Evolutionary conservation across 192 early-diverging fungal species (phyloP), one percentile per base, ranked within the genome.

Genomic region (Backusella westeae): DNA sequence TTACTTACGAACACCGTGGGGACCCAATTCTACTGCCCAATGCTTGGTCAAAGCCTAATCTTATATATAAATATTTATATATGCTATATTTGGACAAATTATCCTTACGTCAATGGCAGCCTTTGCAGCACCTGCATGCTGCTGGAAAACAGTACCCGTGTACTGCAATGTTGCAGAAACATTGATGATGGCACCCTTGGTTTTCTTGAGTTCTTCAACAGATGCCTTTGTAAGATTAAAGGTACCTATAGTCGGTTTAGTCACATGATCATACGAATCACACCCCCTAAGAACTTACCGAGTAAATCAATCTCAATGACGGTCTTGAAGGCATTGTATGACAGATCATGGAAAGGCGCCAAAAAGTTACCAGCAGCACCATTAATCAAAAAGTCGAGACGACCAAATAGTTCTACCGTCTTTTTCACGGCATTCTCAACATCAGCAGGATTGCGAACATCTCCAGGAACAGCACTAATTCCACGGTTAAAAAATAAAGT

Each of bases 331-430:
- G 90, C 93, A 74, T 91, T 91, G 59, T 89, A 86, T 4, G 89
- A 91, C 6, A 94, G 80, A 34, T 86, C 75, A 63, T 91, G 88
- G 35, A 87, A 89, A 35, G 91, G 80, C 15, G 90, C 81, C 42
- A 94, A 79, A 74, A 94, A 94, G 82, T 94, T 94, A 29, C 93
- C 93, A 15, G 93, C 92, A 9, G 89, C 88, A 63, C 88, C 87
- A 71, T 84, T 85, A 63, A 91, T 83, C 52, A 84, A 70, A 38
- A 67, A 79, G 81, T 94, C 93, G 53, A 94, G 87, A 29, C 82
- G 78, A 14, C 92, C 93, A 65, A 83, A 93, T 38, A 80, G 78
- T 23, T 90, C 91, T n/a, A 86, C 77, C 23, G 90, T 83, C 66
- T 81, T 83, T 49, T 89, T 80, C 19, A 93, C 84, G 2, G 88